Conservation (phyloP, 768 basidiomycete species). For the Nidularia sp. region DNA sequence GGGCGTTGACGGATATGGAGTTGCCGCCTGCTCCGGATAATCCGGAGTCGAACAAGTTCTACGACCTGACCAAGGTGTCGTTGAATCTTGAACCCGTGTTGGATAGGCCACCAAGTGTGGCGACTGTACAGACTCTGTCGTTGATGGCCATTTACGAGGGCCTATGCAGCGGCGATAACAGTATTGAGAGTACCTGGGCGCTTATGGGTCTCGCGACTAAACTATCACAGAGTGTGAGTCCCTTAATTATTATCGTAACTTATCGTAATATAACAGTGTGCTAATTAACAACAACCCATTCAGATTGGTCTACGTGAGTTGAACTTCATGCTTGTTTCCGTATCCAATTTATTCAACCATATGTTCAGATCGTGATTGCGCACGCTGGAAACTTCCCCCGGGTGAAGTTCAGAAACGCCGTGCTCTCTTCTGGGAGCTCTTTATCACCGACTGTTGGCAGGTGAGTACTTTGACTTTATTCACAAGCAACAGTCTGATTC, state of each 20-base stretch:
- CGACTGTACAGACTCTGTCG: constrained; percentile 63
- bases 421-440: constrained; percentile 70
- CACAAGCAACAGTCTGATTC: background rate
- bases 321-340: background rate
- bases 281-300: constrained; percentile 3
- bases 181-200: constrained; percentile 67
- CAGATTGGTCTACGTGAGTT: constrained; percentile 68
- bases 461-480: constrained; percentile 24
- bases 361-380: constrained; percentile 61
- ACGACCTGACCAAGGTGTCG: constrained; percentile 59
- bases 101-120: constrained; percentile 67
- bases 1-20: constrained; percentile 51
- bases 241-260: background rate
- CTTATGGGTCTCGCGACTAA: constrained; percentile 64
- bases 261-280: no score
- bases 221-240: constrained; percentile 63
- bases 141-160: constrained; percentile 73
- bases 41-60: constrained; percentile 48
- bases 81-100: constrained; percentile 64
- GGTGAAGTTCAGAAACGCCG: constrained; percentile 69
- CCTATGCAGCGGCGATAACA: constrained; percentile 61
- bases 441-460: constrained; percentile 75
- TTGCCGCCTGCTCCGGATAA: constrained; percentile 52
- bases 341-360: background rate
- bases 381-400: constrained; percentile 59